Evolutionary conservation across 352 stramenopile genomes (phyloP), one percentile per base, ranked within the genome.

Genomic region (Phytophthora meadii): DNA sequence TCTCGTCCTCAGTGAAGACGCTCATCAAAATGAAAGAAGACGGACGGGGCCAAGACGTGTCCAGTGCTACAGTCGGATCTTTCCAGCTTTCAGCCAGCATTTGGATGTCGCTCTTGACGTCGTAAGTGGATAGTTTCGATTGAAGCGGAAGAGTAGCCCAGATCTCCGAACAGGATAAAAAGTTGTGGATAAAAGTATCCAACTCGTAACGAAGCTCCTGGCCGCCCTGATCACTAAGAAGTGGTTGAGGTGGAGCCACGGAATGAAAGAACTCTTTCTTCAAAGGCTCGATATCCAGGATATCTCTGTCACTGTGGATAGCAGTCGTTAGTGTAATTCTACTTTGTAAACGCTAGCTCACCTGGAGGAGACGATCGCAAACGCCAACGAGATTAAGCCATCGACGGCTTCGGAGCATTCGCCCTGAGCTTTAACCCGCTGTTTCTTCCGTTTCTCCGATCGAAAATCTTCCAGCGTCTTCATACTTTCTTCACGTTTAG

Each of bases 401-500:
- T 82, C 61, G 2, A 73, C 54, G 14, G 58, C 61, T 56, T 84
- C 72, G 36, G 70, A 55, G 24, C 75, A 82, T 4, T 76, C 44
- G 1, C 39, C 27, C 61, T 58, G 67, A 12, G 61, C 59, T 22
- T 58, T 46, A 24, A 71, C 36, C 2, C 63, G 39, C 2, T 73
- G 45, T 22, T 76, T 81, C 15, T 68, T 70, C 17, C 59, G 40
- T 28, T 53, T 67, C 28, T 69, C 45, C 22, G 24, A 36, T 11
- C 76, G 79, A 55, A 88, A 55, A 3, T 67, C 65, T 24, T 70
- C 37, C 5, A 89, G 42, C 15, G 68, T 60, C 19, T 74, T 58
- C 49, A 57, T 61, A 25, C 82, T 74, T 49, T 58, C 36, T 45
- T 87, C 72, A 54, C 79, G 72, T n/a, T 62, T 79, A 2, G 27